phyloP scores from a whole-genome alignment of 2,329 filamentous ascomycete species.

The Talaromyces sp. region DNA sequence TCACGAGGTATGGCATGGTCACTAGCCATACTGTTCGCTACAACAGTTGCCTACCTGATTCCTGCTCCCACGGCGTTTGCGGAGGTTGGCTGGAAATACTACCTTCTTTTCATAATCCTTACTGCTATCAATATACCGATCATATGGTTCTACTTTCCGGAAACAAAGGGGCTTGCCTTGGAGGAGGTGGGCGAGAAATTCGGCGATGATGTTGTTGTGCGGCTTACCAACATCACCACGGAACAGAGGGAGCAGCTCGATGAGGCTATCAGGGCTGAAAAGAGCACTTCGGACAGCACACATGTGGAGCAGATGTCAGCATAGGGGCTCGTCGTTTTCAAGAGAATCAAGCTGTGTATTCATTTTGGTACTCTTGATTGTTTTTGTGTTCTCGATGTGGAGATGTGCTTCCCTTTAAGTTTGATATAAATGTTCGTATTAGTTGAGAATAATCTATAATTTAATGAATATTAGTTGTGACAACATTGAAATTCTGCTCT shows the following conservation, averaged over 20 bases:
- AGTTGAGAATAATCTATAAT: neutral
- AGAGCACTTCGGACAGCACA: neutral
- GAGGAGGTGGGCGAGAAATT: slow-evolving; percentile 5
- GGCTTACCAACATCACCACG: neutral
- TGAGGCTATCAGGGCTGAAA: neutral
- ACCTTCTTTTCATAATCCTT: slow-evolving; percentile 4
- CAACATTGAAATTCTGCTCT: neutral
- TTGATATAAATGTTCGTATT: neutral
- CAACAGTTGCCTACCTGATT: slow-evolving; percentile 1
- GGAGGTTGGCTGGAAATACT: slow-evolving; percentile 2
- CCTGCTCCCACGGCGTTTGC: slow-evolving; percentile 2
- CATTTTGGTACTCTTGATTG: neutral
- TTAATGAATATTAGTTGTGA: neutral
- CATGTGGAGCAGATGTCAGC: neutral
- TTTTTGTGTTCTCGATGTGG: neutral
- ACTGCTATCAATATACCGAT: slow-evolving; percentile 1
- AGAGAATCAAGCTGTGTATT: neutral
- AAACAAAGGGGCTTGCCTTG: slow-evolving; percentile 6
- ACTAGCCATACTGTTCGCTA: neutral
- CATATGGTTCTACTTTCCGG: neutral
- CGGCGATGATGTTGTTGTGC: slow-evolving; percentile 1
- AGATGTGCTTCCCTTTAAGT: neutral
- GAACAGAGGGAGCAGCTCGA: slow-evolving; percentile 1
- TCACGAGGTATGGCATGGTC: slow-evolving; percentile 2
- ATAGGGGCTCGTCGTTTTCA: neutral